These are phyloP conservation scores for Evernia prunastri DNA, from an alignment of 495 filamentous ascomycete genomes.

Conservation along the genomic window DNA sequence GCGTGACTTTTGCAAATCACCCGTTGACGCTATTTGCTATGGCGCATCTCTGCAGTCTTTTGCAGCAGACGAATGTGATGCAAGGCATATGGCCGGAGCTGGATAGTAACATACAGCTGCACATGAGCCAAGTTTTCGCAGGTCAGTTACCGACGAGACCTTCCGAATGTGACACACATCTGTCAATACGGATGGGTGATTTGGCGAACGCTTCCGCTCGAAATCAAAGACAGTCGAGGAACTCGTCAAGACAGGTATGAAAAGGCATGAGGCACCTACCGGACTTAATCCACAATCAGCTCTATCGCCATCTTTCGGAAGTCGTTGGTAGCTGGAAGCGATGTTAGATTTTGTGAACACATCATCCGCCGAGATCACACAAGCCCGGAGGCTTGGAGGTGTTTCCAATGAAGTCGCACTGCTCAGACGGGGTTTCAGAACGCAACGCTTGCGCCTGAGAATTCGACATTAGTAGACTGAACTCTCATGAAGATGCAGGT, in stretches of 20 bases:
- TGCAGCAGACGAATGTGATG: constrained; percentile 6
- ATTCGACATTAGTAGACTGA: background rate
- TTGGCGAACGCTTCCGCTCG: constrained; percentile 1
- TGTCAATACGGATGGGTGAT: background rate
- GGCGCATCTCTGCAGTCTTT: constrained; percentile 22
- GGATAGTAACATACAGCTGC: constrained; percentile 16
- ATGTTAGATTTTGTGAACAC: background rate
- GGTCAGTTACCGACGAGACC: constrained; percentile 11
- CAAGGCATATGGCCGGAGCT: constrained; percentile 19
- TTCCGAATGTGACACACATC: constrained; percentile 5
- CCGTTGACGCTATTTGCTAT: constrained; percentile 12
- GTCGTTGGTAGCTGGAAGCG: background rate
- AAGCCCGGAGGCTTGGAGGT: background rate
- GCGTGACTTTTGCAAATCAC: constrained; percentile 16
- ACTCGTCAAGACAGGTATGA: background rate
- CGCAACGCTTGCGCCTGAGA: background rate
- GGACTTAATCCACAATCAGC: background rate
- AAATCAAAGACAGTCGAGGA: background rate
- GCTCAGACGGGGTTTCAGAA: background rate
- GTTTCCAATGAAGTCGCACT: background rate
- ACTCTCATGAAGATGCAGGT: too few relatives aligned
- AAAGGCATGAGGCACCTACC: constrained; percentile 8
- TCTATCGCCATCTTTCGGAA: background rate
- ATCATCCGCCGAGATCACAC: background rate
- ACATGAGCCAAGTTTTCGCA: constrained; percentile 15